These are phyloP conservation scores for Eragrostis tef DNA, from an alignment of 202 grass and related monocot species.

Conservation along the genomic window DNA sequence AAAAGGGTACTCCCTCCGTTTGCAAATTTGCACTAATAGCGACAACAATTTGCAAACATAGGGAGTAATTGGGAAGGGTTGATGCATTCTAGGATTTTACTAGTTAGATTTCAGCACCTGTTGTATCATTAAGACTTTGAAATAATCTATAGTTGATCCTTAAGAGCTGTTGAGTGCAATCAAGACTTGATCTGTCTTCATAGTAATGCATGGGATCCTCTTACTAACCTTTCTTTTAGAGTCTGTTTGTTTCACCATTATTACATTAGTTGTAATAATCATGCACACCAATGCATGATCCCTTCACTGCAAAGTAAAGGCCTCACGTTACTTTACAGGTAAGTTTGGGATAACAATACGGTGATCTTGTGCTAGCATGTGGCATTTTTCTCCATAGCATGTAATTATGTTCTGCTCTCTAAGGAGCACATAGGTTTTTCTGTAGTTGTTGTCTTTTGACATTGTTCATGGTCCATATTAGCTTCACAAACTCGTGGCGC, in stretches of 20 bases:
- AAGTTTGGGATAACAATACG: constrained; percentile 18
- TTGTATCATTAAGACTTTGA: neutral
- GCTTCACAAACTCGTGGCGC: neutral
- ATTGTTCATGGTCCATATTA: neutral
- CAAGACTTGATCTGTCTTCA: neutral
- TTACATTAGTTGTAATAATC: constrained; percentile 12
- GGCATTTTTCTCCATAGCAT: neutral
- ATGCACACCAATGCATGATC: constrained; percentile 24
- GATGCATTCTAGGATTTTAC: neutral
- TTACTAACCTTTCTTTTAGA: neutral
- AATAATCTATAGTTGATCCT: neutral
- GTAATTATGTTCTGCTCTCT: neutral
- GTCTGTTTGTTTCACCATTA: neutral
- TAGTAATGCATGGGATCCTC: neutral
- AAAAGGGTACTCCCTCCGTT: too few species aligned
- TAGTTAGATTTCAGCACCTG: neutral
- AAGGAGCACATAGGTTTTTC: neutral
- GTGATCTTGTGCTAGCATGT: constrained; percentile 6
- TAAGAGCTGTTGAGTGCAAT: constrained; percentile 11
- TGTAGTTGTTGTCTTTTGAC: neutral
- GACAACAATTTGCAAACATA: too few species aligned
- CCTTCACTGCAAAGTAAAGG: constrained; percentile 39
- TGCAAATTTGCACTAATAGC: too few species aligned
- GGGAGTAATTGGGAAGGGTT: neutral
- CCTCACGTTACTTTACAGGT: constrained; percentile 41